Evolutionary conservation across 768 basidiomycete species (phyloP).

Genomic region (Rhizopogon rudus): DNA sequence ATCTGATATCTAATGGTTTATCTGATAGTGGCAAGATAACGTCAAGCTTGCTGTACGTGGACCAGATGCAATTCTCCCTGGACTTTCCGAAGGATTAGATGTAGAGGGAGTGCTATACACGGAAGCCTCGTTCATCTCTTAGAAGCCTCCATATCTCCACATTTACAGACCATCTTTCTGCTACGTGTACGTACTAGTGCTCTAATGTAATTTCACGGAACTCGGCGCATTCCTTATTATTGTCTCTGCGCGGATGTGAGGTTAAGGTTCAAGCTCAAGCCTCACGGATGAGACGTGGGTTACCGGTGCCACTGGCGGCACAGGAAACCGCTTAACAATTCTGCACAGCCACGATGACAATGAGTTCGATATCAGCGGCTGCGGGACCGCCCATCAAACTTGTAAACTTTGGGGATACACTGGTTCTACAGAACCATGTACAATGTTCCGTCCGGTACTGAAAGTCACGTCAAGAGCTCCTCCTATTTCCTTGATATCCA

Average conservation of each 20-base stretch:
- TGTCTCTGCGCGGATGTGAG: no score
- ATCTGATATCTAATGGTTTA: not conserved
- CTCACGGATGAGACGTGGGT: no score
- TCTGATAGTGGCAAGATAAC: slow-evolving; percentile 51
- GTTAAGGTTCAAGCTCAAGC: no score
- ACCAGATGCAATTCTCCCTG: slow-evolving; percentile 36
- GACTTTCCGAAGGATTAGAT: slow-evolving; percentile 32
- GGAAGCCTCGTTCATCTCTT: slow-evolving; percentile 89
- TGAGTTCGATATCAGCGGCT: not conserved
- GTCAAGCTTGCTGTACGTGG: slow-evolving; percentile 45
- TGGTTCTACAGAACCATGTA: slow-evolving; percentile 31
- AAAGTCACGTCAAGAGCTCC: slow-evolving; percentile 3
- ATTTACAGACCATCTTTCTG: not conserved
- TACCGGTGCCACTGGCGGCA: not conserved
- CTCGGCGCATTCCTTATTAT: not conserved
- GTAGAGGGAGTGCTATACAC: slow-evolving; percentile 76
- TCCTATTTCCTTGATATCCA: not conserved
- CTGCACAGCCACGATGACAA: not conserved
- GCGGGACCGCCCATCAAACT: not conserved
- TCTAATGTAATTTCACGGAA: not conserved
- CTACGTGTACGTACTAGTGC: not conserved
- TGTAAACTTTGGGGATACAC: not conserved
- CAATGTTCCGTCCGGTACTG: slow-evolving; percentile 43
- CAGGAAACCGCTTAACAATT: not conserved
- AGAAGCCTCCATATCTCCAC: slow-evolving; percentile 1